Evolutionary conservation across 148 eudicot species (phyloP), one percentile per base, ranked within the genome.

Genomic region (Salicornia ramosissima): DNA sequence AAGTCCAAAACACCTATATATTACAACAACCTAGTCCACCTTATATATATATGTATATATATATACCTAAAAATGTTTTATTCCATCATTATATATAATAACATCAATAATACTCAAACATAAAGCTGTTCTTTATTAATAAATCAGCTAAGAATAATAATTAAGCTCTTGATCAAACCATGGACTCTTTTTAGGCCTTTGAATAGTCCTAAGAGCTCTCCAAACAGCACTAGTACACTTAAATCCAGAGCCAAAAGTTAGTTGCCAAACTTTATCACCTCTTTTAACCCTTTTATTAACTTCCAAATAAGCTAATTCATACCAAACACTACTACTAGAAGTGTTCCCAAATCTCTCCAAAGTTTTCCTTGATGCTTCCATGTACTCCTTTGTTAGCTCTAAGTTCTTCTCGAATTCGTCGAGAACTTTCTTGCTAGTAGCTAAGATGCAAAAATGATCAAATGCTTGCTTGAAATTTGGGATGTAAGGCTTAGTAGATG

Each of bases 281-380:
- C 72, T 75, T 50, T 80, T 82, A 19, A 88, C 54, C 65, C 60
- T 85, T 1, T 33, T 39, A 4, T 82, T 77, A 13, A 84, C 85
- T 68, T 90, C 96, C 60, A 90, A 71, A 67, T 82, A 86, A 21
- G 89, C 91, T 67, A 90, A 56, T 67, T 90, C 93, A 79, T 90
- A 90, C 96, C 96, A 88, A 54, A 90, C 82, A 72, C 96, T 90
- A 58, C 96, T 90, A 63, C 93, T 83, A 21, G 96, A 90, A 4
- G 96, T 90, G 71, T 90, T 87, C 11, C 96, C 93, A 68, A 88
- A 90, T 59, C 89, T 78, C 75, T 90, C 84, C 34, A 90, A 78
- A 10, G 96, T 90, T 66, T 55, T 80, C 80, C 81, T 80, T 10
- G 96, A 90, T 26, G 90, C 86, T 67, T 90, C 92, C 90, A 90